Percentiles rank a stretch among this genome's conserved stretches.
Conservation (phyloP, 371 early-diverging fungal species). For the Dichotomocladium elegans region DNA sequence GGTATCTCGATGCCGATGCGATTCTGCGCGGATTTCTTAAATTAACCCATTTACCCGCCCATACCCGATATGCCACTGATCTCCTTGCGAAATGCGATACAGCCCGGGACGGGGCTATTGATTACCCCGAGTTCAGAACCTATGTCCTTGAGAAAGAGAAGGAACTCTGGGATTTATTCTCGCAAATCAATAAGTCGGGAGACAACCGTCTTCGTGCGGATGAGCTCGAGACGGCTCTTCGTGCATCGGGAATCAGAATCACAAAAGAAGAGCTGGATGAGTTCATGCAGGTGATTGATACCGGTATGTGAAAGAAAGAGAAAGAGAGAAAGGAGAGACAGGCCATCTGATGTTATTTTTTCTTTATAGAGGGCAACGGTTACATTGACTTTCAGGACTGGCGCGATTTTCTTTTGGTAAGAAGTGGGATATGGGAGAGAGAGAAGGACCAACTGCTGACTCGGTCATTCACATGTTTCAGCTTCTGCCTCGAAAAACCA, state of each 20-base stretch:
- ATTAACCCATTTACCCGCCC: slow-evolving; percentile 47
- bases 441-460: too few relatives aligned
- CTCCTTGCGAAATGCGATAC: slow-evolving; percentile 56
- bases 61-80: slow-evolving; percentile 46
- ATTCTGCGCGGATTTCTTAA: slow-evolving; percentile 46
- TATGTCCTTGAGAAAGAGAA: slow-evolving; percentile 70
- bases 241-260: slow-evolving; percentile 60
- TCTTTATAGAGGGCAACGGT: slow-evolving; percentile 63
- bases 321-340: not conserved
- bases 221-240: slow-evolving; percentile 53
- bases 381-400: slow-evolving; percentile 72
- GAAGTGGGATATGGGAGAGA: slow-evolving; percentile 1
- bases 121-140: slow-evolving; percentile 66
- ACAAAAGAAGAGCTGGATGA: slow-evolving; percentile 59
- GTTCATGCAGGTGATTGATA: slow-evolving; percentile 68
- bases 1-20: slow-evolving; percentile 43
- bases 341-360: too few relatives aligned
- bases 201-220: slow-evolving; percentile 59
- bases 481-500: slow-evolving; percentile 40
- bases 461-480: slow-evolving; percentile 2
- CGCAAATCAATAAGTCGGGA: slow-evolving; percentile 60
- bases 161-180: slow-evolving; percentile 65
- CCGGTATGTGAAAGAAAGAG: slow-evolving; percentile 21
- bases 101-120: slow-evolving; percentile 59
- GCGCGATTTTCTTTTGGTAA: slow-evolving; percentile 74